A percentile compares a stretch with the other conserved stretches of the same genome.
Evolutionary conservation across 2,329 filamentous ascomycete species (phyloP).

Genomic region (Leptodontidium sp.): DNA sequence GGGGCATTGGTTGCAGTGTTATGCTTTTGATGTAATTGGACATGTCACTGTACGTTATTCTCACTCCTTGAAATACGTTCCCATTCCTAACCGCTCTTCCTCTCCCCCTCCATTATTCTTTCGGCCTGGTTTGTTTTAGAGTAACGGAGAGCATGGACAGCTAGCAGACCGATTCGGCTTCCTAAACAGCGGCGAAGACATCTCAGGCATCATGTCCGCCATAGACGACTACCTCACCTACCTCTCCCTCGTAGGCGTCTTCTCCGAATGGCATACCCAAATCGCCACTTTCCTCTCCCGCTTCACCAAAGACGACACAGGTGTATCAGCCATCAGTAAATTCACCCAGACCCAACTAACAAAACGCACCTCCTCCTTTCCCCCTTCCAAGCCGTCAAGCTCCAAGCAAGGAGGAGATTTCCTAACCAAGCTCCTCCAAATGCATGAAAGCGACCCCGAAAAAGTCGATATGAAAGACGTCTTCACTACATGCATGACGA

Average conservation of each 20-base stretch:
- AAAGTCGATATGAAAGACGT: constrained; percentile 52
- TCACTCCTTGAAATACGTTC: no score
- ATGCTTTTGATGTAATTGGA: constrained; percentile 58
- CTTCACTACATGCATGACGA: constrained; percentile 42
- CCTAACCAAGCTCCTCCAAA: constrained; percentile 50
- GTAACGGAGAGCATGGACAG: neutral
- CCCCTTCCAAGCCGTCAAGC: constrained; percentile 31
- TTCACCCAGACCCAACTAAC: constrained; percentile 23
- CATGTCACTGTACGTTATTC: constrained; percentile 50
- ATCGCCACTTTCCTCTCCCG: neutral
- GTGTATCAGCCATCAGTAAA: constrained; percentile 10
- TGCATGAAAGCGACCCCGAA: constrained; percentile 52
- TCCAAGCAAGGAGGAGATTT: constrained; percentile 46
- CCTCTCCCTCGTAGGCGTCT: constrained; percentile 50
- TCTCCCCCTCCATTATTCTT: no score
- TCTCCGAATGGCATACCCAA: constrained; percentile 47
- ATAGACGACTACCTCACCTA: constrained; percentile 49
- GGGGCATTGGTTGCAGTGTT: constrained; percentile 53
- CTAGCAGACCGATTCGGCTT: constrained; percentile 50
- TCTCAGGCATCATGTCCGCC: constrained; percentile 50
- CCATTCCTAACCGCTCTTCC: no score
- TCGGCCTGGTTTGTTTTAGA: no score
- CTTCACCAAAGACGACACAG: neutral
- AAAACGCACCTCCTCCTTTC: neutral
- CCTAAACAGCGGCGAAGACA: constrained; percentile 53